Base-by-base conservation (phyloP, 2,329 filamentous ascomycete genomes). In the Cercospora zeae-maydis region DNA sequence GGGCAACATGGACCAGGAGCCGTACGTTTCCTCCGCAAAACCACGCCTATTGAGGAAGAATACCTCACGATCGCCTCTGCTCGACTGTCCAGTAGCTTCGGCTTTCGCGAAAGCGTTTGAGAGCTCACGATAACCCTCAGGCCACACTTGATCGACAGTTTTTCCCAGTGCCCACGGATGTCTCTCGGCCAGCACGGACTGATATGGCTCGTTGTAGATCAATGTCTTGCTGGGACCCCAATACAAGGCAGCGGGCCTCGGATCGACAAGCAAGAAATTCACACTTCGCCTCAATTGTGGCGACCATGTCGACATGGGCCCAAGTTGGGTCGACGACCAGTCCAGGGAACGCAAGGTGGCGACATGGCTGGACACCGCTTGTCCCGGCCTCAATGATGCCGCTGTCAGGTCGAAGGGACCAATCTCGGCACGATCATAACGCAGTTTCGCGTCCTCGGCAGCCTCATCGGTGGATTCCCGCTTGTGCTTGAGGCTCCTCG, bases 141-240 rank as follows among this genome's bases (percentile, higher is more conserved):
- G 65, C 62, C 65, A 68, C 2, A 66, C 62, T 36, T 65, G 45
- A 7, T 37, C 13, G 11, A 58, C 39, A 36, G 72, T 72, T 14
- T 55, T 58, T 2, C 64, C 67, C 42, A 69, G 24, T 3, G 63
- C 64, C 19, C 42, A 57, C 7, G 68, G 68, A 42, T 77, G 75
- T 19, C 74, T 67, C 1, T 66, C 47, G 5, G 72, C 72, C 4
- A 76, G 63, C 3, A 78, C 62, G 33, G 70, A 62, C 16, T 72
- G 64, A 34, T 77, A 77, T 0, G 69, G 61, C 39, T 76, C 73
- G 45, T 78, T 78, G 67, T 77, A 77, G 21, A 78, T 61, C 68
- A 75, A 73, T 19, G 65, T 71, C 5, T 71, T 67, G 0, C 73
- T 66, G 3, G 70, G 59, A 5, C 75, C 75, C 73, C 66, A 69